Percentiles rank a stretch among this genome's conserved stretches.
phyloP scores from a whole-genome alignment of 495 filamentous ascomycete species.

The Apodospora peruviana region DNA sequence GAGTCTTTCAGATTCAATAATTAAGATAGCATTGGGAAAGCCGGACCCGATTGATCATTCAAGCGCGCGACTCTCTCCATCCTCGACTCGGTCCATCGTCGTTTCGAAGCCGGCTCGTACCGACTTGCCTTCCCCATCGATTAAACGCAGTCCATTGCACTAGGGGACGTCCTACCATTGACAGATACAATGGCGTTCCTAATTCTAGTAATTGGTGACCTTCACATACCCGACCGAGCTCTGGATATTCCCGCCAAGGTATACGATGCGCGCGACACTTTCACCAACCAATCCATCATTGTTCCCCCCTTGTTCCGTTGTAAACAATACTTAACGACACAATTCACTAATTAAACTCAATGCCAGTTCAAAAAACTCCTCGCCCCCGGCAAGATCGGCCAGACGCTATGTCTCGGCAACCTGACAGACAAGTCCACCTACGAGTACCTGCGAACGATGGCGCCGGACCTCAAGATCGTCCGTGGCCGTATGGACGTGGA shows the following conservation, averaged over 20 bases:
- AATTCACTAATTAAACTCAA: neutral
- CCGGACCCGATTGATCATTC: too few relatives aligned
- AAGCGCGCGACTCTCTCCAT: too few relatives aligned
- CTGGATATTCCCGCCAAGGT: slow-evolving; percentile 87
- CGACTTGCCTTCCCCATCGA: too few relatives aligned
- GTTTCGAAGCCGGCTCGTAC: too few relatives aligned
- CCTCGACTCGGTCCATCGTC: too few relatives aligned
- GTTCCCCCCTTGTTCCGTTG: neutral
- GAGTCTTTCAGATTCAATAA: too few relatives aligned
- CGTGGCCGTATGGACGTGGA: slow-evolving; percentile 92
- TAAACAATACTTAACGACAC: neutral
- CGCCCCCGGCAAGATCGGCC: slow-evolving; percentile 93
- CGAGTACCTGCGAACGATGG: slow-evolving; percentile 86
- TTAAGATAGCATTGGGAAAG: too few relatives aligned
- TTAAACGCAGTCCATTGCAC: too few relatives aligned
- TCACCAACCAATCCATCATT: neutral
- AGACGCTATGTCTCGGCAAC: slow-evolving; percentile 96
- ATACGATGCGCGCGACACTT: slow-evolving; percentile 8
- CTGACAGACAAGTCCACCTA: slow-evolving; percentile 91
- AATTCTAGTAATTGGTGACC: slow-evolving; percentile 87
- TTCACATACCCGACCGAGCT: slow-evolving; percentile 96
- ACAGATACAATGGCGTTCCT: slow-evolving; percentile 46
- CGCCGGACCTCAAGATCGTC: slow-evolving; percentile 93
- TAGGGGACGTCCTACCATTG: too few relatives aligned
- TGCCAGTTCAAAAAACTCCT: slow-evolving; percentile 95